A percentile compares a stretch with the other conserved stretches of the same genome.
phyloP scores from a whole-genome alignment of 208 protist species.

The Acanthamoeba healyi region DNA sequence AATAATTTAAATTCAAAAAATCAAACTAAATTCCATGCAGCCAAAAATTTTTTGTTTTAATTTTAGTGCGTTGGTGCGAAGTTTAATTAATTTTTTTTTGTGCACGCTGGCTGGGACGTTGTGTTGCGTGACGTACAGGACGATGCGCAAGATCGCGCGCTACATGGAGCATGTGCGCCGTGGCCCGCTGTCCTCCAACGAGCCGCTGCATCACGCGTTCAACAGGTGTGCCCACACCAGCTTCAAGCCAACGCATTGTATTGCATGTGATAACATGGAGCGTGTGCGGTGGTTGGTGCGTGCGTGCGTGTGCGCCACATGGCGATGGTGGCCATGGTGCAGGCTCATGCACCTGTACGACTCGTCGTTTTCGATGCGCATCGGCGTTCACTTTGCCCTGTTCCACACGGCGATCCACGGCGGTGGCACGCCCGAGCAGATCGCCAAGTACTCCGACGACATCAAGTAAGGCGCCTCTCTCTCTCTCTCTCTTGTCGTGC shows the following conservation, averaged over 20 bases:
- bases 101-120: neutral
- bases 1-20: neutral
- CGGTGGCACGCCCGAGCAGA: constrained; percentile 48
- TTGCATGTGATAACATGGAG: neutral
- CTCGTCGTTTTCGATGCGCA: constrained; percentile 63
- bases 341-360: constrained; percentile 68
- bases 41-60: neutral
- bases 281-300: neutral
- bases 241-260: neutral
- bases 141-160: constrained; percentile 47
- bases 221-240: neutral
- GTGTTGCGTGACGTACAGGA: neutral
- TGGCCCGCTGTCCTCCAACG: neutral
- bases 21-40: too few species aligned
- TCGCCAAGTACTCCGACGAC: constrained; percentile 45
- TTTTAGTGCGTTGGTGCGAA: neutral
- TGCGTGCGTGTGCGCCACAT: neutral
- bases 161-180: constrained; percentile 36
- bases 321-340: neutral
- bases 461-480: constrained; percentile 33
- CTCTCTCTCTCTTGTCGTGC: neutral
- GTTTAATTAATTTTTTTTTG: neutral
- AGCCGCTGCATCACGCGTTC: constrained; percentile 24
- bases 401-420: constrained; percentile 40
- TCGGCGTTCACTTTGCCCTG: constrained; percentile 62